Evolutionary conservation across 805 yeast genomes (phyloP).

Genomic region (Henningerozyma blattae): DNA sequence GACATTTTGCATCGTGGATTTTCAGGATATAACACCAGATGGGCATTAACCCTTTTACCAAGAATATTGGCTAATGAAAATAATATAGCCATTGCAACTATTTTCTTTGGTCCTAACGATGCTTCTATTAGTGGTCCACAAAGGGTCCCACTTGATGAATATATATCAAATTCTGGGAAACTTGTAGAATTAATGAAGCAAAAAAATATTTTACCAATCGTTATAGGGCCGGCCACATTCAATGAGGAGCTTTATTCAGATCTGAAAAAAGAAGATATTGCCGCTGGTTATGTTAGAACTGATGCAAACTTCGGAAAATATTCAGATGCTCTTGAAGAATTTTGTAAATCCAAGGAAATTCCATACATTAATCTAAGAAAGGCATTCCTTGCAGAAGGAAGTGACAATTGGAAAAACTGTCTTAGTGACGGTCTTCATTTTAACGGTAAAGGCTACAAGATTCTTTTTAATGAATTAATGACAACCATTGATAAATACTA

Average conservation of each 20-base stretch:
- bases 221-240: constrained; percentile 54
- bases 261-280: constrained; percentile 21
- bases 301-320: constrained; percentile 36
- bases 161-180: constrained; percentile 32
- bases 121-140: constrained; percentile 34
- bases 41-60: constrained; percentile 41
- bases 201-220: constrained; percentile 37
- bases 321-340: constrained; percentile 33
- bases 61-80: constrained; percentile 39
- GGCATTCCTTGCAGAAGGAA: constrained; percentile 27
- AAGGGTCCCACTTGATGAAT: constrained; percentile 41
- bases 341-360: constrained; percentile 33
- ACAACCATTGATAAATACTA: constrained; percentile 28
- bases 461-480: constrained; percentile 35
- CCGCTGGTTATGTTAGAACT: constrained; percentile 33
- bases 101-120: constrained; percentile 82
- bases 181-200: constrained; percentile 31
- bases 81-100: constrained; percentile 32
- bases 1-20: constrained; percentile 69
- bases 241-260: constrained; percentile 34
- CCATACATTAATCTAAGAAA: constrained; percentile 49
- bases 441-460: constrained; percentile 38
- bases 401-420: constrained; percentile 30
- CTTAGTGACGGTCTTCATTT: constrained; percentile 51
- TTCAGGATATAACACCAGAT: constrained; percentile 61